These are phyloP conservation scores for Glycyrrhiza uralensis DNA, from an alignment of 306 rosid species.

Conservation along the genomic window DNA sequence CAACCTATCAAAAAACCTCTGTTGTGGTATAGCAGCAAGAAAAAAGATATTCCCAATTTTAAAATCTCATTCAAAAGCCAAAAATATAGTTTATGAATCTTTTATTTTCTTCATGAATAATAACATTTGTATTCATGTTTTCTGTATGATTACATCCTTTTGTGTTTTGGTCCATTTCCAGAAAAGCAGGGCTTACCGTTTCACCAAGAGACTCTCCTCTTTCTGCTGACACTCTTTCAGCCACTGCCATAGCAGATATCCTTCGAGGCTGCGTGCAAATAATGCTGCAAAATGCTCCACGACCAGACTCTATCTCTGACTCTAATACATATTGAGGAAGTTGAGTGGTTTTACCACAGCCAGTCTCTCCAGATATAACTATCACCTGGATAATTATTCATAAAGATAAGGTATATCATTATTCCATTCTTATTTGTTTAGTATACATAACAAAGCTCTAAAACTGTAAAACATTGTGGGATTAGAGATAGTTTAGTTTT, in stretches of 20 bases:
- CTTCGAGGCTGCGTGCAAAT: constrained; percentile 97
- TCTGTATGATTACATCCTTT: background rate
- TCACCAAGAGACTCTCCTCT: constrained; percentile 96
- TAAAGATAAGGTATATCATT: constrained; percentile 2
- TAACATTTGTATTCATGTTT: constrained; percentile 7
- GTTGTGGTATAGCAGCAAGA: constrained; percentile 70
- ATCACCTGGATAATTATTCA: constrained; percentile 52
- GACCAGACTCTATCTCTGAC: constrained; percentile 78
- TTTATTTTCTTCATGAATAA: constrained; percentile 25
- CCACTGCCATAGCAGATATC: constrained; percentile 94
- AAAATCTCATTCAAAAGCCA: constrained; percentile 30
- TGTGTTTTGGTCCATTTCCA: constrained; percentile 16
- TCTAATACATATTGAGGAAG: constrained; percentile 94
- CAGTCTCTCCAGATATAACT: constrained; percentile 93
- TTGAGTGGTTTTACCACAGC: constrained; percentile 99
- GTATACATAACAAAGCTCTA: background rate
- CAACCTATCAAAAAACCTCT: constrained; percentile 88
- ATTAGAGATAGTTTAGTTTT: constrained; percentile 5
- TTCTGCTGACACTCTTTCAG: constrained; percentile 95
- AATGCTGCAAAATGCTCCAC: constrained; percentile 83
- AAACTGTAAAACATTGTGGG: constrained; percentile 10
- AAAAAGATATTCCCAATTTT: constrained; percentile 46
- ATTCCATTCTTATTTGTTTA: background rate
- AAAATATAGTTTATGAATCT: constrained; percentile 15
- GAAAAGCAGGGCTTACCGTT: constrained; percentile 55